Conservation (phyloP, 2,329 filamentous ascomycete genomes). For the Claviceps sp. region DNA sequence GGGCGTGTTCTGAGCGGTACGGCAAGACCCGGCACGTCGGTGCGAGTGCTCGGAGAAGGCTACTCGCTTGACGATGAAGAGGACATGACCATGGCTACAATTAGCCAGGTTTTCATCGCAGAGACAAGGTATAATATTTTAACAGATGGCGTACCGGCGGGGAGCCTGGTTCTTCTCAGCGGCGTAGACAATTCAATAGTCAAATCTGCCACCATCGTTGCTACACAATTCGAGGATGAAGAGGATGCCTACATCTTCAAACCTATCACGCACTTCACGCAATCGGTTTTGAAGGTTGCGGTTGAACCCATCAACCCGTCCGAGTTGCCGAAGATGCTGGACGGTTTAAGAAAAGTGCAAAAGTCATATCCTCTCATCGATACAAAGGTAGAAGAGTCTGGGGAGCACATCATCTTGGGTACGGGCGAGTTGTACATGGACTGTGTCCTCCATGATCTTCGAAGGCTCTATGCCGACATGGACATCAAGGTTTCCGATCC, state of each 20-base stretch:
- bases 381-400: conserved; percentile 95
- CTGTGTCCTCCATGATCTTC: conserved; percentile 89
- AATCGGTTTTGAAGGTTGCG: conserved; percentile 94
- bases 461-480: conserved; percentile 94
- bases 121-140: conserved; percentile 89
- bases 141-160: conserved; percentile 82
- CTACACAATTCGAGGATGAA: conserved; percentile 65
- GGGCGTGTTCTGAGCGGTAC: conserved; percentile 89
- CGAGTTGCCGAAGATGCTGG: conserved; percentile 95
- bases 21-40: conserved; percentile 65
- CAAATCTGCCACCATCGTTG: conserved; percentile 86
- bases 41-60: conserved; percentile 85
- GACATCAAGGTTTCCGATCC: conserved; percentile 98
- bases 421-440: conserved; percentile 99
- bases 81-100: conserved; percentile 81
- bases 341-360: conserved; percentile 90
- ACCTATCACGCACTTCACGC: conserved; percentile 85
- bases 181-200: conserved; percentile 97
- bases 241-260: conserved; percentile 94
- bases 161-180: conserved; percentile 82
- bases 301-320: conserved; percentile 98
- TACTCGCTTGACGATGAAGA: conserved; percentile 97
- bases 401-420: conserved; percentile 87
- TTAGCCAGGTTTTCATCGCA: conserved; percentile 77
- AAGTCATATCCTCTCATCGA: conserved; percentile 93